Evolutionary conservation across 345 rosid genomes (phyloP), one percentile per base, ranked within the genome.

Genomic region (Melastoma malabathricum): DNA sequence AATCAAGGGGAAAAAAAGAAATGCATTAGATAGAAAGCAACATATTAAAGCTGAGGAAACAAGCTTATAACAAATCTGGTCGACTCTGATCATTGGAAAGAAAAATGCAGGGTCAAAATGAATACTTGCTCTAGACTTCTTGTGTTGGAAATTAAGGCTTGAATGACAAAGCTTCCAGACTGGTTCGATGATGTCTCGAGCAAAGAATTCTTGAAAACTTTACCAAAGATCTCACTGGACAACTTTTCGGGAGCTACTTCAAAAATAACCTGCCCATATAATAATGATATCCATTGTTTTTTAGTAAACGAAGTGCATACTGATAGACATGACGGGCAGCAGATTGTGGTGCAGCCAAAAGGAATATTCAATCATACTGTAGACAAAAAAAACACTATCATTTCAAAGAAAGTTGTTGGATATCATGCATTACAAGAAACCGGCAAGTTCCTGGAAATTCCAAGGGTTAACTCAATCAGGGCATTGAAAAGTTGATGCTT

Each of bases 141-240:
- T 63, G 95, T 75, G 60, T 76, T 77, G 44, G 96, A 84, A 66
- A 83, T 59, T 50, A 92, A 70, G 3, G 90, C 79, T 73, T 92
- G 98, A 57, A 82, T 60, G 23, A 84, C 98, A 61, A 92, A 92
- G 75, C 86, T 92, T 45, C 94, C 95, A 72, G 88, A 84, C n/a
- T 64, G 80, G 64, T 92, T 72, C 47, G 93, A 78, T 59, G 98
- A 72, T 56, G 87, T 88, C 63, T 82, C 63, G 53, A 69, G 77
- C 59, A 87, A 62, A 1, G 94, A 81, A 60, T 73, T 76, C 75
- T 64, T 74, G 72, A 84, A 92, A 60, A 92, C 59, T 62, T 83
- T 84, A 44, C 50, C 48, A 59, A 87, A 72, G 65, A 92, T 56
- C 63, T 81, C 88, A 41, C 70, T 51, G 64, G 80, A 87, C 82